Conservation (phyloP, 2,329 filamentous ascomycete species). For the Colletotrichum australisinense region DNA sequence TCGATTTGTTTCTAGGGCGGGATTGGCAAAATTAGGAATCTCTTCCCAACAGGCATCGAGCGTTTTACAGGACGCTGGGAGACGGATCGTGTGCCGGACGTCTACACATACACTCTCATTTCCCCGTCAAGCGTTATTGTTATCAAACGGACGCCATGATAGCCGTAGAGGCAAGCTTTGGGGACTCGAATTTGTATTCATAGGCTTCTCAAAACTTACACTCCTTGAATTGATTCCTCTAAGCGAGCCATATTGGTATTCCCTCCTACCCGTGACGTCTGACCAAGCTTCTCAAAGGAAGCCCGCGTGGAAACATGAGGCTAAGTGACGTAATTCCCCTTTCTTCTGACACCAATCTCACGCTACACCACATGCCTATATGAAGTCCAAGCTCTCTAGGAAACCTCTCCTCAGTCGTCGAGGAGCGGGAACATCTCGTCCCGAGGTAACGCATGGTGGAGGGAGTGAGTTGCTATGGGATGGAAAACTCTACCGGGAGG, state of each 20-base stretch:
- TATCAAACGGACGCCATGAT: not conserved
- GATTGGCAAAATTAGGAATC: not conserved
- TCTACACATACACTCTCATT: not conserved
- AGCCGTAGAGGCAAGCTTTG: not conserved
- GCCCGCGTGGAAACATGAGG: not conserved
- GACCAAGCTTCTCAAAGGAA: not conserved
- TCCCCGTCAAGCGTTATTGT: not conserved
- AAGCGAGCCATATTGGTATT: not conserved
- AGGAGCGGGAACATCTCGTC: not conserved
- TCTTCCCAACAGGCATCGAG: not conserved
- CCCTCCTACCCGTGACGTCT: not conserved
- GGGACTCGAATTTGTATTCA: not conserved
- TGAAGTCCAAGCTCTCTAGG: not conserved
- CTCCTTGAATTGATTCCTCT: conserved; percentile 1
- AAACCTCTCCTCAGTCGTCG: not conserved
- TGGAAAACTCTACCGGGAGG: not conserved
- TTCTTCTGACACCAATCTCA: not conserved
- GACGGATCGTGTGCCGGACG: not conserved
- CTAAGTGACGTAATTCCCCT: not conserved
- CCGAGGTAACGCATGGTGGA: not conserved
- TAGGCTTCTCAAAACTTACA: not conserved
- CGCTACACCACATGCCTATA: not conserved
- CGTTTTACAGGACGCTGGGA: not conserved
- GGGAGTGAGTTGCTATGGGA: not conserved
- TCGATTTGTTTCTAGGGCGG: not conserved